Base-by-base conservation (phyloP, 148 eudicot genomes). In the Cornus controversa region DNA sequence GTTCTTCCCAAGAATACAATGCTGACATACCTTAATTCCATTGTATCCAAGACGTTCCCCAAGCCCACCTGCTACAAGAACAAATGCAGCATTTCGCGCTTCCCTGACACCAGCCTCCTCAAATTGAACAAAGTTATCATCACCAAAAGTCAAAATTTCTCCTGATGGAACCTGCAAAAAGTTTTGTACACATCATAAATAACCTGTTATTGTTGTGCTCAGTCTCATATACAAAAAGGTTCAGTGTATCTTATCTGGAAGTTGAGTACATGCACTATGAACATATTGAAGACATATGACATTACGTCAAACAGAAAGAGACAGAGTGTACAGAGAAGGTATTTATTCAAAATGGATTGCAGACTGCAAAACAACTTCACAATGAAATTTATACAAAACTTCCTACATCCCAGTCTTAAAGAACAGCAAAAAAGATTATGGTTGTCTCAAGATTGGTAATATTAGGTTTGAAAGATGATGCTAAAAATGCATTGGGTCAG, bases 11-110 rank as follows among this genome's bases (percentile, higher is more conserved):
- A 36, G 14, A 29, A 58, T 22, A 34, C n/a, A 64, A 3, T 50
- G 4, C 63, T 47, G 31, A 40, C 11, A 31, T 75, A 96, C 99
- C 97, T 96, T 96, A 78, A 96, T 93, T 85, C 98, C 99, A 78
- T 92, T 93, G 86, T 94, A 92, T 29, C 98, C 98, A 74, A 94
- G 94, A 78, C 99, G 98, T 82, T 96, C 99, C 10, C 99, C 99
- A 79, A 96, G 98, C 26, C 99, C 99, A 66, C 99, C 99, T 75
- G 99, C 99, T 85, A 93, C 99, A 85, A 96, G 99, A 75, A 96
- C 95, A 86, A 96, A 96, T 80, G 99, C 98, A 80, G 99, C 97
- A 79, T 91, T 89, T 76, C 81, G 82, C 42, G 90, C 91, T 91
- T 96, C 97, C 78, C 74, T 89, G 67, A 96, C 85, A 65, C 99